A percentile compares a stretch with the other conserved stretches of the same genome.
Evolutionary conservation across 2,329 filamentous ascomycete species (phyloP).

Genomic region (Exophiala calicioides): DNA sequence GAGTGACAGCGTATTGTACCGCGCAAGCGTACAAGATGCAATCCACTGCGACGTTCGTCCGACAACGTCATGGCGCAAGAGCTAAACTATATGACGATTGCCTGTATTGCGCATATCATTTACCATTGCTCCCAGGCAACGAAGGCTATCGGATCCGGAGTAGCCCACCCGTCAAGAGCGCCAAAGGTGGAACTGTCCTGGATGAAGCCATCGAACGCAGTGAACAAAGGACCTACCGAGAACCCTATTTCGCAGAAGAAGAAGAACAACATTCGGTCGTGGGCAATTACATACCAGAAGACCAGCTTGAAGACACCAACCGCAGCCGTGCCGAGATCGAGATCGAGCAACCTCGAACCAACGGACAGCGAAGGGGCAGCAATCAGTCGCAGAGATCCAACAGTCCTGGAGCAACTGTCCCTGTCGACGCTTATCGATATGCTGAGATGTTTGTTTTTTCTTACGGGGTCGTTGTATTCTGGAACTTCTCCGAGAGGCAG

Average conservation of each 20-base stretch:
- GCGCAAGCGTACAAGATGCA: conserved; percentile 91
- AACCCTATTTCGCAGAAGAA: conserved; percentile 83
- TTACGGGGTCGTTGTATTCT: conserved; percentile 96
- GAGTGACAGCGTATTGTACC: conserved; percentile 94
- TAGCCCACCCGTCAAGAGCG: conserved; percentile 87
- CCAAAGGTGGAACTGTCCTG: conserved; percentile 86
- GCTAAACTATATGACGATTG: conserved; percentile 98
- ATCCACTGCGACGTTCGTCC: conserved; percentile 82
- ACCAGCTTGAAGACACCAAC: conserved; percentile 33
- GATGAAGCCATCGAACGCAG: conserved; percentile 96
- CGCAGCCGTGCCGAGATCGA: conserved; percentile 28
- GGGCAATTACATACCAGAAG: conserved; percentile 38
- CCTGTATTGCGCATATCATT: conserved; percentile 90
- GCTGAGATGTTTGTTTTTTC: conserved; percentile 97
- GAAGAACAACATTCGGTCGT: conserved; percentile 49
- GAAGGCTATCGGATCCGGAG: conserved; percentile 88
- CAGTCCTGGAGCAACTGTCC: conserved; percentile 54
- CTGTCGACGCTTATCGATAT: conserved; percentile 72
- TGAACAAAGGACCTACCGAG: conserved; percentile 83
- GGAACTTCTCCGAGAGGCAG: conserved; percentile 96
- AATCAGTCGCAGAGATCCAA: conserved; percentile 42
- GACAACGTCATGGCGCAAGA: conserved; percentile 82
- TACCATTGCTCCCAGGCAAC: conserved; percentile 79
- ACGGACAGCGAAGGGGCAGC: conserved; percentile 33
- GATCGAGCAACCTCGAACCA: conserved; percentile 35